Evolutionary conservation across 345 rosid genomes (phyloP), one percentile per base, ranked within the genome.

Genomic region (Isatis tinctoria): DNA sequence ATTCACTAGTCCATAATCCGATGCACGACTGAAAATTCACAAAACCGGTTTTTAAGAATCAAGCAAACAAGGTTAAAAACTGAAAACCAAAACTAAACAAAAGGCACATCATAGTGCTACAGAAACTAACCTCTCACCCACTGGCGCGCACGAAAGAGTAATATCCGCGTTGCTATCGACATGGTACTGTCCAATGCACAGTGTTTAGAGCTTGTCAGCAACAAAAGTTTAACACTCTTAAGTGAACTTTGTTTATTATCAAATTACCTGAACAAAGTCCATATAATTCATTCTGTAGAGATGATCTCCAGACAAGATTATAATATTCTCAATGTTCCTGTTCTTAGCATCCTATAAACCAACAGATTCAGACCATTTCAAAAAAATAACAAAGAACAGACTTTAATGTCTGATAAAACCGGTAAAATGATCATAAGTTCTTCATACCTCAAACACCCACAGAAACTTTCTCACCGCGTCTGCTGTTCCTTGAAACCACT

Each of bases 401-500:
- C 39, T 20, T 16, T 3, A 61, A 8, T 27, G 8, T 30, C 58
- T 45, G 67, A 20, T 35, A 11, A 3, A 27, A 14, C 30, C 6
- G 4, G 56, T 36, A n/a, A 20, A 47, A 59, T 22, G 40, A 48
- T 62, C 32, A 60, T 72, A 41, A 6, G 3, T 48, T 60, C 11
- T 40, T 52, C 48, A 61, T 43, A 90, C 99, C 99, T 94, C 97
- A 84, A 94, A 94, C 60, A 94, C 96, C 97, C 99, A 90, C 39
- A 45, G 71, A 74, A 94, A 94, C 76, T 91, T 88, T 89, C 99
- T 88, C 53, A 94, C 99, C 82, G 99, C 99, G 82, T 94, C 99
- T 16, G 99, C 97, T 30, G 99, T 94, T 82, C 99, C 99, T 86
- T 94, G 96, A 75, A 91, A 94, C 99, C 97, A 94, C 14, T 77